Base-by-base conservation (phyloP, 164 flowering plant genomes). In the Umbellularia californica region DNA sequence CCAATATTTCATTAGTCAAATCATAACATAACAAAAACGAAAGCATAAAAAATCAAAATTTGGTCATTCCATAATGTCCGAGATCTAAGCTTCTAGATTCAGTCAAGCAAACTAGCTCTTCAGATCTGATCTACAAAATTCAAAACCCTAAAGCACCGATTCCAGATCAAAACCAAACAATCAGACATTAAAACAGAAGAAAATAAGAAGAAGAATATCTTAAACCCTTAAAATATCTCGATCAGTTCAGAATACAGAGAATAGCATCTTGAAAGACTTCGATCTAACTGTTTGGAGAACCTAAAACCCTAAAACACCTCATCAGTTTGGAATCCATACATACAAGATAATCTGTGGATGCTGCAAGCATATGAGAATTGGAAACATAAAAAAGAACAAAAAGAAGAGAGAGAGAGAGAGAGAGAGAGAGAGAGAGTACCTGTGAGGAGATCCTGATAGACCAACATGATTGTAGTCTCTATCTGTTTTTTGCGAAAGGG, bases 381-480 rank as follows among this genome's bases (percentile, higher is more conserved):
- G 5, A 13, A 52, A 52, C 20, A 17, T 17, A 52, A 52, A 17
- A 17, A 4, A 6, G 2, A 14, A 52, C 2, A 1, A 23, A 12
- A 65, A 33, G 1, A 7, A 35, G 1, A 20, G 6, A 64, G 0
- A 20, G n/a, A 30, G 4, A 23, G 15, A 65, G 23, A 13, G 19
- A 24, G 7, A 35, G 22, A 15, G 70, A 13, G 27, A 4, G 3
- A 6, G 15, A 15, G 33, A 13, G 15, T 74, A 88, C 92, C 89
- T 2, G 88, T 72, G 58, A 88, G 83, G 28, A 89, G 83, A 87
- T 89, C 92, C 83, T 87, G 89, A 58, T 89, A 87, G 28, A 89
- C 87, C 1, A 89, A 66, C 92, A 87, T 89, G 79, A 2, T 82
- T 28, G 17, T 28, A 67, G 14, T 13, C 60, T 55, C 60, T 55